A percentile compares a stretch with the other conserved stretches of the same genome.
These are phyloP conservation scores for Amanita muscaria DNA, from an alignment of 768 basidiomycete species.

Conservation along the genomic window DNA sequence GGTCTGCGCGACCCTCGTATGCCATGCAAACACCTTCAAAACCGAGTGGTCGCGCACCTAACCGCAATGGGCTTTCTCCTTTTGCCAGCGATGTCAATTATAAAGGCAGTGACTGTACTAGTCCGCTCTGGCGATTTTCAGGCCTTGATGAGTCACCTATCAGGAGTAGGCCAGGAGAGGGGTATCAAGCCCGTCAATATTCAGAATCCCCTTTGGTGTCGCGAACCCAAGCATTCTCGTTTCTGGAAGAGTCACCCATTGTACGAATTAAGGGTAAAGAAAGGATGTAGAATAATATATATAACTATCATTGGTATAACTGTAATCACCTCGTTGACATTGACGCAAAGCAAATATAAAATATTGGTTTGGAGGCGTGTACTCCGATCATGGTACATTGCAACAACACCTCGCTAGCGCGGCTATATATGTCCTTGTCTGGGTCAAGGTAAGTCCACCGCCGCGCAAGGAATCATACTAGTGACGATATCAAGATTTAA, in stretches of 20 bases:
- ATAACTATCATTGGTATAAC: neutral
- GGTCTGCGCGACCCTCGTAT: constrained; percentile 34
- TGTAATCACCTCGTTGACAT: too few species aligned
- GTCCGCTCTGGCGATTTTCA: constrained; percentile 18
- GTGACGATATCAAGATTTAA: too few species aligned
- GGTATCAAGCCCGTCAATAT: constrained; percentile 22
- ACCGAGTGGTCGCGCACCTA: constrained; percentile 21
- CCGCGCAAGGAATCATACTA: too few species aligned
- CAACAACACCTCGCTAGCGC: too few species aligned
- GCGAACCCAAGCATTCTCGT: constrained; percentile 14
- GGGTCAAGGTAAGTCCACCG: too few species aligned
- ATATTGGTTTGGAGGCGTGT: too few species aligned
- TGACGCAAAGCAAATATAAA: too few species aligned
- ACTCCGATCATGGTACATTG: too few species aligned
- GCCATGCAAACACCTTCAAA: constrained; percentile 48
- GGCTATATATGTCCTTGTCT: too few species aligned
- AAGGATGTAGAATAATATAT: constrained; percentile 6
- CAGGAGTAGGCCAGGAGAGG: constrained; percentile 26
- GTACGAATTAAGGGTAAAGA: constrained; percentile 18
- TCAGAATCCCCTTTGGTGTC: constrained; percentile 26
- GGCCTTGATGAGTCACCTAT: constrained; percentile 48
- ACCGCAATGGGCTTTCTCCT: constrained; percentile 20
- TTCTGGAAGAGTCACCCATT: constrained; percentile 28
- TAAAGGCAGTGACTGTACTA: constrained; percentile 12
- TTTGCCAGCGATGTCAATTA: constrained; percentile 23